These are phyloP conservation scores for Kokia cookei DNA, from an alignment of 441 rosid species.

Conservation along the genomic window DNA sequence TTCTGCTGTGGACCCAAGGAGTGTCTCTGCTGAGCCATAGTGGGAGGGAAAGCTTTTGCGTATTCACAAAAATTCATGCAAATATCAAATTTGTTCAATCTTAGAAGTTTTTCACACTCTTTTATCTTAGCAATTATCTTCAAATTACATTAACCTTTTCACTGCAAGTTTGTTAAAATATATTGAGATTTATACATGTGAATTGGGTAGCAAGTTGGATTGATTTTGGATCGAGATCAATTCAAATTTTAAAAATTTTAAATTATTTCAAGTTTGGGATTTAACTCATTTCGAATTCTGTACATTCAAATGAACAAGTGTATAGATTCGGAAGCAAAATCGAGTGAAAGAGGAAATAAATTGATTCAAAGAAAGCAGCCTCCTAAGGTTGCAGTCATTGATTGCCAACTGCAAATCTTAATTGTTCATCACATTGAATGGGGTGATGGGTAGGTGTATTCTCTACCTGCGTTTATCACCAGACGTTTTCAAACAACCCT, in stretches of 20 bases:
- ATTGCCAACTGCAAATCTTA: background rate
- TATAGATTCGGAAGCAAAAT: background rate
- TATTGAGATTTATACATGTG: background rate
- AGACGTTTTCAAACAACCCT: background rate
- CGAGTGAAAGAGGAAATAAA: background rate
- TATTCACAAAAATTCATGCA: background rate
- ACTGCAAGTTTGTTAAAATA: background rate
- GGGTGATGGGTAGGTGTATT: background rate
- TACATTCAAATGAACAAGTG: background rate
- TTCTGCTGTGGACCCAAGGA: background rate
- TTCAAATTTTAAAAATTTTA: too few species aligned
- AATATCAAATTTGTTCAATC: background rate
- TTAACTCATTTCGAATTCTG: background rate
- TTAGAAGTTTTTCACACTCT: background rate
- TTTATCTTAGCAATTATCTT: background rate
- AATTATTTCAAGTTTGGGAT: background rate
- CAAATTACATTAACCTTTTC: background rate
- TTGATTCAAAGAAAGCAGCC: background rate
- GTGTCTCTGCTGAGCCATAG: background rate
- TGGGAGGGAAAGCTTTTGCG: background rate
- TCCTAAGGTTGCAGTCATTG: background rate
- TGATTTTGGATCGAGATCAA: too few species aligned
- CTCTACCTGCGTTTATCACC: background rate
- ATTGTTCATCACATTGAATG: background rate
- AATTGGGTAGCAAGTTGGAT: too few species aligned